Evolutionary conservation across 2,329 filamentous ascomycete genomes (phyloP).

Genomic region (Aquanectria penicillioides): DNA sequence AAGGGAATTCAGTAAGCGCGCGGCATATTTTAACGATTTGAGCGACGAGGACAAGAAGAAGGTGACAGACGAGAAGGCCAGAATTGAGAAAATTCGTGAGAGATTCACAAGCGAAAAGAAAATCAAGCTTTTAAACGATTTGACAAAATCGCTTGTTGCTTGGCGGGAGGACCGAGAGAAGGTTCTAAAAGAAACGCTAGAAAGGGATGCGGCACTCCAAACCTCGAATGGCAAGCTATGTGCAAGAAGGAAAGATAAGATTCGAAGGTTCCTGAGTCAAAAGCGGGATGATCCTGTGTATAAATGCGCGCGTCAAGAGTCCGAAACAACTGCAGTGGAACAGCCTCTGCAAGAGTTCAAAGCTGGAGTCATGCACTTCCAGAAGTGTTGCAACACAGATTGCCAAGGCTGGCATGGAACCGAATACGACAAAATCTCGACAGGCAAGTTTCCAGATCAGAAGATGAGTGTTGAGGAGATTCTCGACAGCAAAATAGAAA

Average conservation of each 20-base stretch:
- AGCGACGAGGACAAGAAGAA: not conserved
- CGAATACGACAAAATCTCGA: not conserved
- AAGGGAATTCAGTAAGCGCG: not conserved
- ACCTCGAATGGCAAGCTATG: not conserved
- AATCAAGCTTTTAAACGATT: not conserved
- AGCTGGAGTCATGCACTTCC: not conserved
- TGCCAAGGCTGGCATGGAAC: not conserved
- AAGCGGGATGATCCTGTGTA: not conserved
- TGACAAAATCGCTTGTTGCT: not conserved
- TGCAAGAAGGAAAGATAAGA: not conserved
- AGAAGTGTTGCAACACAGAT: not conserved
- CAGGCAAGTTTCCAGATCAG: not conserved
- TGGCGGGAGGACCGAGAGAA: not conserved
- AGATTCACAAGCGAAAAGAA: not conserved
- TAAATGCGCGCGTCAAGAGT: not conserved
- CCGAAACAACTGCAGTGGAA: not conserved
- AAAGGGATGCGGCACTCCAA: no score
- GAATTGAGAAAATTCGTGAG: not conserved
- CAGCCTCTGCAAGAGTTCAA: not conserved
- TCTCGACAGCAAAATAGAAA: not conserved
- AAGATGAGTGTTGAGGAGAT: not conserved
- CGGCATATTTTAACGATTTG: not conserved
- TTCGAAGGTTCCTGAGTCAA: not conserved
- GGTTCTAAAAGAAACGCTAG: not conserved
- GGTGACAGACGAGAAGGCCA: not conserved